These are phyloP conservation scores for Meyerozyma guilliermondii DNA, from an alignment of 1,139 yeast species.

Conservation along the genomic window DNA sequence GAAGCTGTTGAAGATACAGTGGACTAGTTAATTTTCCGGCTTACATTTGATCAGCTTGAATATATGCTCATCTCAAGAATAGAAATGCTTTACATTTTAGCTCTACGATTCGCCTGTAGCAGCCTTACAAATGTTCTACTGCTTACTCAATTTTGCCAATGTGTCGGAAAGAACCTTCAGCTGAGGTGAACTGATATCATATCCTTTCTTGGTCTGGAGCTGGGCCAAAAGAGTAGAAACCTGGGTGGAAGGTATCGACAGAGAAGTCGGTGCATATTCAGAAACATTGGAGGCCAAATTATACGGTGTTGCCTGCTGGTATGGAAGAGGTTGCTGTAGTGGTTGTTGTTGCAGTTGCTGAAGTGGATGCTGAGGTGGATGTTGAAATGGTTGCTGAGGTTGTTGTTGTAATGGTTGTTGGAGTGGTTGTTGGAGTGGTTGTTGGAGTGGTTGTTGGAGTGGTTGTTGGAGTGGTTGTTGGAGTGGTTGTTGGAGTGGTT, in stretches of 20 bases:
- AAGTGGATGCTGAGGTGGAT: no score
- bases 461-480: constrained; percentile 10
- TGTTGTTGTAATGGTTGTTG: background rate
- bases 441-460: constrained; percentile 8
- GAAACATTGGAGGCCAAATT: background rate
- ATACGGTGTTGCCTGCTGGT: background rate
- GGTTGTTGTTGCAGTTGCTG: constrained; percentile 9
- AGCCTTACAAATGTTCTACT: constrained; percentile 5
- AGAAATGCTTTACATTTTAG: background rate
- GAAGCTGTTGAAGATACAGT: constrained; percentile 6
- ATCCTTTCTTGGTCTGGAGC: constrained; percentile 14
- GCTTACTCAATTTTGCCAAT: constrained; percentile 26
- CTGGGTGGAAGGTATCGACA: constrained; percentile 17
- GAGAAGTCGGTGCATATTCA: background rate
- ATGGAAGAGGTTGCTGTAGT: constrained; percentile 7
- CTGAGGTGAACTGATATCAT: constrained; percentile 7
- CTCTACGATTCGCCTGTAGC: background rate
- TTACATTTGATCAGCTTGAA: background rate
- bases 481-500: no score
- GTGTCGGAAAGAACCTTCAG: constrained; percentile 21
- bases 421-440: background rate
- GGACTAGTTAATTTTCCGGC: constrained; percentile 3
- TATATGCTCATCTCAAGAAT: background rate
- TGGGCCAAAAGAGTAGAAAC: constrained; percentile 26
- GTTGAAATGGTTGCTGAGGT: no score